Conservation (phyloP, 2,329 filamentous ascomycete species). For the Aotearoamyces nothofagi region DNA sequence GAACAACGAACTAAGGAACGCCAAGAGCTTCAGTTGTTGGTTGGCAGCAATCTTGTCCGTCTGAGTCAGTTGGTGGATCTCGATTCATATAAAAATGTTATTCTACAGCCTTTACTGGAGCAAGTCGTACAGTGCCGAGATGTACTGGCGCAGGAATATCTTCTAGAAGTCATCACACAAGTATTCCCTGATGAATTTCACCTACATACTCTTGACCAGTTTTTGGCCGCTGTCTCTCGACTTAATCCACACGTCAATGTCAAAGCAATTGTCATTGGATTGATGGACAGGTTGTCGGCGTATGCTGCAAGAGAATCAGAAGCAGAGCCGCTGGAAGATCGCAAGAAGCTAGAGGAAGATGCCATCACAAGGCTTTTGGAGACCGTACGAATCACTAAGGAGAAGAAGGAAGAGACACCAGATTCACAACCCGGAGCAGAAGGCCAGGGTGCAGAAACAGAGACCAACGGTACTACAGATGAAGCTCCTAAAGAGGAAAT, state of each 20-base stretch:
- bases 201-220: conserved; percentile 88
- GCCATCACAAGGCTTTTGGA: conserved; percentile 67
- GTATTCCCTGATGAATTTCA: conserved; percentile 99
- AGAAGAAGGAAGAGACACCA: conserved; percentile 19
- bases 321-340: conserved; percentile 52
- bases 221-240: conserved; percentile 81
- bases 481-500: conserved; percentile 23
- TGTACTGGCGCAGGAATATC: conserved; percentile 91
- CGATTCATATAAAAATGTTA: conserved; percentile 82
- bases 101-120: conserved; percentile 77
- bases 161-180: conserved; percentile 95
- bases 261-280: conserved; percentile 91
- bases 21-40: conserved; percentile 86
- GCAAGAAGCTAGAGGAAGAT: conserved; percentile 68
- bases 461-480: conserved; percentile 23
- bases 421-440: conserved; percentile 13
- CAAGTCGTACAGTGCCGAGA: conserved; percentile 97
- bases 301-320: conserved; percentile 86
- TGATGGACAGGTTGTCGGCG: conserved; percentile 91
- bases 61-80: conserved; percentile 92
- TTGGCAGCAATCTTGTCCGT: conserved; percentile 90
- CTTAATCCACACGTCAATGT: conserved; percentile 95
- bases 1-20: conserved; percentile 89
- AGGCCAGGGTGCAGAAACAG: conserved; percentile 16
- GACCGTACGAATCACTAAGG: conserved; percentile 55